These are phyloP conservation scores for Lipomyces yamanashiensis DNA, from an alignment of 805 yeast species.

Conservation along the genomic window DNA sequence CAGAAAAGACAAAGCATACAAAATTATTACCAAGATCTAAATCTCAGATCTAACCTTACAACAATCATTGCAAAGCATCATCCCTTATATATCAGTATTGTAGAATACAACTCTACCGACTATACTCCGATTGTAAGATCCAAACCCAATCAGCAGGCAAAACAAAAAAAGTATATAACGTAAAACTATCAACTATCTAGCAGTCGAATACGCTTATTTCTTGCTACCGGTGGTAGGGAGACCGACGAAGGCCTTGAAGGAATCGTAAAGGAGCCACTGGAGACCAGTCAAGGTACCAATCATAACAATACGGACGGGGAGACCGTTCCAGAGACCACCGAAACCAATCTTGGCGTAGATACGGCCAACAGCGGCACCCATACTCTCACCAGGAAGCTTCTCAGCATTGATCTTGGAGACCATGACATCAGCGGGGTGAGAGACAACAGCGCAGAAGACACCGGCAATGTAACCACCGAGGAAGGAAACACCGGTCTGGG, in stretches of 20 bases:
- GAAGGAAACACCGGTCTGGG: constrained; percentile 94
- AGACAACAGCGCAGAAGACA: constrained; percentile 91
- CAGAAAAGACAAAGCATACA: background rate
- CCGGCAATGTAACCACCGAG: constrained; percentile 97
- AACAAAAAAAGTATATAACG: background rate
- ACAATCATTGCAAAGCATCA: too few species aligned
- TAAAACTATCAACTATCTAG: background rate
- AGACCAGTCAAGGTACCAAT: constrained; percentile 95
- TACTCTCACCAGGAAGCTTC: constrained; percentile 65
- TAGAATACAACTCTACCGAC: constrained; percentile 2
- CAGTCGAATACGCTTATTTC: constrained; percentile 28
- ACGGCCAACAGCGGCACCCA: constrained; percentile 67
- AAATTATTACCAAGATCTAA: background rate
- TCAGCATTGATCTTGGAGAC: constrained; percentile 88
- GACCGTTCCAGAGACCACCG: constrained; percentile 91
- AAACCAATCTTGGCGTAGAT: constrained; percentile 87
- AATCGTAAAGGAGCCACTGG: constrained; percentile 97
- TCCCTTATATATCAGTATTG: background rate
- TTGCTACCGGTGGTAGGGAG: constrained; percentile 87
- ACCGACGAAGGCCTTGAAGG: constrained; percentile 92
- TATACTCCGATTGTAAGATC: background rate
- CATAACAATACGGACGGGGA: constrained; percentile 93
- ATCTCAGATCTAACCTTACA: background rate
- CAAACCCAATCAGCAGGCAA: background rate
- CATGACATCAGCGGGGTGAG: constrained; percentile 99